Evolutionary conservation across 768 basidiomycete species (phyloP).

Genomic region (Epithele typhae): DNA sequence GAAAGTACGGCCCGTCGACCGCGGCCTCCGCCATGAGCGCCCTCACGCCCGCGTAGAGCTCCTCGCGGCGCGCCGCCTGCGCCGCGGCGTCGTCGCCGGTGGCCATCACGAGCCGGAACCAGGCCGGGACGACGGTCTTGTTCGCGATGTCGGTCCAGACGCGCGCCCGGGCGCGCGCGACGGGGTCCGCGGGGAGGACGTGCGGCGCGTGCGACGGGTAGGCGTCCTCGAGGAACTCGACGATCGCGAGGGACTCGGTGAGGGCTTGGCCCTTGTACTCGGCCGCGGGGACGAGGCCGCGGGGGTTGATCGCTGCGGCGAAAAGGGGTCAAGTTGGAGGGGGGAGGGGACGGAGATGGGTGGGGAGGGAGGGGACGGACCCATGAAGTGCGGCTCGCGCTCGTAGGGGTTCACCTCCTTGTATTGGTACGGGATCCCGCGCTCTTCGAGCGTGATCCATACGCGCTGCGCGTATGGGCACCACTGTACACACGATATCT

Average conservation of each 20-base stretch:
- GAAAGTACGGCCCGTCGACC: constrained; percentile 52
- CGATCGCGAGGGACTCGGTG: constrained; percentile 60
- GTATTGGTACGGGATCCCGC: constrained; percentile 62
- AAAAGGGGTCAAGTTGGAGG: constrained; percentile 16
- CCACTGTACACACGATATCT: constrained; percentile 32
- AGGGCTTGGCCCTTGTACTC: constrained; percentile 48
- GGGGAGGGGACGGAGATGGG: not conserved
- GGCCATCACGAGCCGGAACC: constrained; percentile 40
- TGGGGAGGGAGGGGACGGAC: no score
- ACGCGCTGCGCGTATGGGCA: constrained; percentile 57
- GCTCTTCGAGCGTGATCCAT: constrained; percentile 69
- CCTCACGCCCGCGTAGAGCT: constrained; percentile 33
- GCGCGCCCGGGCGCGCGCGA: constrained; percentile 45
- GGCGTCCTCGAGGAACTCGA: constrained; percentile 65
- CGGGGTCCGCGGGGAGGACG: constrained; percentile 50
- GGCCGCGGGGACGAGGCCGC: constrained; percentile 63
- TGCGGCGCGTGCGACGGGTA: constrained; percentile 40
- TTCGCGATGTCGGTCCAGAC: constrained; percentile 54
- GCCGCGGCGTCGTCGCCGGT: constrained; percentile 32
- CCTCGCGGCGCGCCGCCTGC: constrained; percentile 31
- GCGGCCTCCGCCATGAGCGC: constrained; percentile 32
- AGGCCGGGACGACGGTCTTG: constrained; percentile 49
- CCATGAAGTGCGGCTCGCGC: constrained; percentile 54
- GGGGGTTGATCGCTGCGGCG: constrained; percentile 59
- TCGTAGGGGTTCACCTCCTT: constrained; percentile 68